phyloP scores from a whole-genome alignment of 2,329 filamentous ascomycete genomes.

The Trichophaea hybrida region DNA sequence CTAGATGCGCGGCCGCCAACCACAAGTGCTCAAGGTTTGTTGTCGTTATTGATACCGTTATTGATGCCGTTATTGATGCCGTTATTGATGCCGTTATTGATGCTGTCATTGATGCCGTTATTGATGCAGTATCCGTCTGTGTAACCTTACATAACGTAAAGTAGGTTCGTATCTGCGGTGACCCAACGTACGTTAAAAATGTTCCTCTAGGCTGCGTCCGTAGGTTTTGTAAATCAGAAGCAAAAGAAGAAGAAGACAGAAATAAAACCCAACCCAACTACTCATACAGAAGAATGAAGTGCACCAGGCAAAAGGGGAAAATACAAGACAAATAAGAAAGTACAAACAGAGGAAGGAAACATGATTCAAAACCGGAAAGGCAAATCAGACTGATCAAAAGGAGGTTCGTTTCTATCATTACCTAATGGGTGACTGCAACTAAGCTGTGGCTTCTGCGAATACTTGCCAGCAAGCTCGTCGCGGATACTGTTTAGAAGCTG shows the following conservation, averaged over 20 bases:
- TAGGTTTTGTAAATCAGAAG: conserved; percentile 15
- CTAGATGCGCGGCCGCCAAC: too few relatives aligned
- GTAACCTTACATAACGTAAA: conserved; percentile 48
- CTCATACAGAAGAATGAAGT: neutral
- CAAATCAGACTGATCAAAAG: conserved; percentile 20
- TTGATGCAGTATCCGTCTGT: neutral
- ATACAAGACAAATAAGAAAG: conserved; percentile 6
- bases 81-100: too few relatives aligned
- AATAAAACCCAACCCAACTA: conserved; percentile 3
- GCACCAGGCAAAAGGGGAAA: neutral
- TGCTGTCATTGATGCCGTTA: too few relatives aligned
- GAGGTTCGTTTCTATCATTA: conserved; percentile 35
- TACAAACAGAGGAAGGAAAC: conserved; percentile 2
- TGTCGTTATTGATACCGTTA: neutral
- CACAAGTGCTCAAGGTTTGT: neutral
- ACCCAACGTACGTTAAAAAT: conserved; percentile 25
- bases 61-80: too few relatives aligned
- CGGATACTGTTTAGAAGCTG: conserved; percentile 90
- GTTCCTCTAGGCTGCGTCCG: conserved; percentile 22
- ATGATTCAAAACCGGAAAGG: conserved; percentile 16
- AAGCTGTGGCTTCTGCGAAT: conserved; percentile 87
- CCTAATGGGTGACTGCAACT: conserved; percentile 92
- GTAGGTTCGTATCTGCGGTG: conserved; percentile 45
- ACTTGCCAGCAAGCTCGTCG: conserved; percentile 72
- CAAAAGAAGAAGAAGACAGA: conserved; percentile 18